phyloP scores from a whole-genome alignment of 2,329 filamentous ascomycete species.

The Beauveria australis region DNA sequence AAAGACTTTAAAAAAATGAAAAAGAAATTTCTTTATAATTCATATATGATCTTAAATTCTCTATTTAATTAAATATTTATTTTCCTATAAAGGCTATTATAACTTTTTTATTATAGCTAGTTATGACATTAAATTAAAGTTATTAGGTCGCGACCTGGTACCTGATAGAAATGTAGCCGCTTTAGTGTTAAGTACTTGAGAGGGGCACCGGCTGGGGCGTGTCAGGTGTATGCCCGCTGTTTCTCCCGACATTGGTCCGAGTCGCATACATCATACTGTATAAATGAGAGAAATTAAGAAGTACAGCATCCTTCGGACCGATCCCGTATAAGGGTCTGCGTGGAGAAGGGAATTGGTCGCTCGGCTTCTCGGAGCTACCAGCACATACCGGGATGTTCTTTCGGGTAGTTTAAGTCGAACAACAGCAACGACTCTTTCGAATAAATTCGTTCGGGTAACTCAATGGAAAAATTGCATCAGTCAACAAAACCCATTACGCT shows the following conservation, averaged over 20 bases:
- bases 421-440: background rate
- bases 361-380: background rate
- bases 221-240: background rate
- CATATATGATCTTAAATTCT: too few species aligned
- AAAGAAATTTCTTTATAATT: too few species aligned
- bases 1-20: too few species aligned
- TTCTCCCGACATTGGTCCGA: background rate
- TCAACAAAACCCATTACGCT: background rate
- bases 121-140: too few species aligned
- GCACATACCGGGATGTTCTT: background rate
- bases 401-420: background rate
- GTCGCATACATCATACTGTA: too few species aligned
- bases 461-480: background rate
- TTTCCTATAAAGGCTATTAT: too few species aligned
- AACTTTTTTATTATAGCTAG: too few species aligned
- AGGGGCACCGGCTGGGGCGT: too few species aligned
- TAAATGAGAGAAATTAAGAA: background rate
- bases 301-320: background rate
- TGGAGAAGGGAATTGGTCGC: background rate
- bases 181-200: too few species aligned
- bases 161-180: too few species aligned
- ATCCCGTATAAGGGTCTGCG: background rate
- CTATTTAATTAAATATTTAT: too few species aligned
- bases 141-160: too few species aligned
- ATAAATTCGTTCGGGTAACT: background rate